phyloP scores from a whole-genome alignment of 148 eudicot genomes.

The Persicaria maculosa region DNA sequence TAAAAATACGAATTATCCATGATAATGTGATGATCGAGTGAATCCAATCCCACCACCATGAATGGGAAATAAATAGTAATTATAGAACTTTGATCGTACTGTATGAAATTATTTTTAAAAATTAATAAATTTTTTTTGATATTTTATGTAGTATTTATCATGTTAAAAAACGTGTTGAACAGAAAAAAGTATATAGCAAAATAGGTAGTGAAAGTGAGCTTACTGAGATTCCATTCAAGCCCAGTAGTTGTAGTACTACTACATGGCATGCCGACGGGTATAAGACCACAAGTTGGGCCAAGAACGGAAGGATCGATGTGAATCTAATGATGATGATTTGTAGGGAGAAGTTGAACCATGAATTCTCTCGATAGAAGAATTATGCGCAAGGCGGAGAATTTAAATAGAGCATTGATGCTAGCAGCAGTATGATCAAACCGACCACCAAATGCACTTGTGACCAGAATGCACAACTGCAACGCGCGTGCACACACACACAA shows the following conservation, averaged over 20 bases:
- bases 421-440: constrained; percentile 92
- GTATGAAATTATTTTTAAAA: too few relatives aligned
- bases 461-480: constrained; percentile 45
- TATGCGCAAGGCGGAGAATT: constrained; percentile 51
- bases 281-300: constrained; percentile 92
- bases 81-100: too few relatives aligned
- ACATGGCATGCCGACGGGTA: constrained; percentile 65
- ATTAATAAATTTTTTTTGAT: too few relatives aligned
- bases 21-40: too few relatives aligned
- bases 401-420: constrained; percentile 66
- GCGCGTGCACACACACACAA: neutral
- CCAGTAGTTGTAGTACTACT: constrained; percentile 67
- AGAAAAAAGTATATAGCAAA: too few relatives aligned
- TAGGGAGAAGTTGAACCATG: constrained; percentile 76
- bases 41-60: too few relatives aligned
- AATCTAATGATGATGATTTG: constrained; percentile 56
- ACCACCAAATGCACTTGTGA: constrained; percentile 89
- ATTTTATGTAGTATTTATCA: too few relatives aligned
- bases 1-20: too few relatives aligned
- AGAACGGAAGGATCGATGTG: constrained; percentile 50
- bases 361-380: constrained; percentile 72
- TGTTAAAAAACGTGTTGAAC: too few relatives aligned
- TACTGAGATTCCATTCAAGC: constrained; percentile 79
- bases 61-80: too few relatives aligned
- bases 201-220: constrained; percentile 21